Conservation (phyloP, 2,329 filamentous ascomycete species). For the Trichoderma sp. region DNA sequence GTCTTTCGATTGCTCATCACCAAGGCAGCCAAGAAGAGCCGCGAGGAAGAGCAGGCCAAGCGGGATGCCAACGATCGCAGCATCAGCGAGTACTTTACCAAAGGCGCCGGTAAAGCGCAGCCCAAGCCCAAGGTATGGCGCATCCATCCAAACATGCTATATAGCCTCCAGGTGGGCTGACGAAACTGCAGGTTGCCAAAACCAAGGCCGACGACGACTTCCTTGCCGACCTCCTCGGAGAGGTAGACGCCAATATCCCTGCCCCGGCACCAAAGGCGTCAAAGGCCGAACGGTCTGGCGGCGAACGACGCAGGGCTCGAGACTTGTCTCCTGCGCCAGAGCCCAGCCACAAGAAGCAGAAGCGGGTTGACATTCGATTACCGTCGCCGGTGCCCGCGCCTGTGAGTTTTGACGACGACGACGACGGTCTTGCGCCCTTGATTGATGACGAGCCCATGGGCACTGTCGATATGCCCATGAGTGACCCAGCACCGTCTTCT, state of each 20-base stretch:
- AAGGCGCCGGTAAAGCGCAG: constrained; percentile 62
- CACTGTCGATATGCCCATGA: constrained; percentile 64
- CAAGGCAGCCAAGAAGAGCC: constrained; percentile 72
- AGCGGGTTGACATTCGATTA: constrained; percentile 48
- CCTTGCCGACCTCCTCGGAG: constrained; percentile 76
- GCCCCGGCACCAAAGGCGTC: constrained; percentile 51
- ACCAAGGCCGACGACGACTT: constrained; percentile 89
- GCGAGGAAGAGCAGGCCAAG: constrained; percentile 80
- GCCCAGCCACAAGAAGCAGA: constrained; percentile 55
- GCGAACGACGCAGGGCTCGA: constrained; percentile 73
- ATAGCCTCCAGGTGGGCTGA: neutral
- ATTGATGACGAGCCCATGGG: constrained; percentile 59
- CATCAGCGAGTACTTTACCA: constrained; percentile 92
- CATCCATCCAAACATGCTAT: neutral
- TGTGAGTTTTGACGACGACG: constrained; percentile 47
- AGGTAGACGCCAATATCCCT: constrained; percentile 75
- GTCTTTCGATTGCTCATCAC: neutral
- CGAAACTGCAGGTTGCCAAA: constrained; percentile 58
- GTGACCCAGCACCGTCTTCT: constrained; percentile 81
- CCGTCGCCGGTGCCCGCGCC: constrained; percentile 45
- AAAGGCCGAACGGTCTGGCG: constrained; percentile 62
- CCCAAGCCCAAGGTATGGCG: constrained; percentile 75
- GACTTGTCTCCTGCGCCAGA: constrained; percentile 70
- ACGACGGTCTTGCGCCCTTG: constrained; percentile 51
- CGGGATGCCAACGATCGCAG: constrained; percentile 84